A percentile compares a stretch with the other conserved stretches of the same genome.
Conservation (phyloP, 2,329 filamentous ascomycete species). For the Graphilbum fragrans region DNA sequence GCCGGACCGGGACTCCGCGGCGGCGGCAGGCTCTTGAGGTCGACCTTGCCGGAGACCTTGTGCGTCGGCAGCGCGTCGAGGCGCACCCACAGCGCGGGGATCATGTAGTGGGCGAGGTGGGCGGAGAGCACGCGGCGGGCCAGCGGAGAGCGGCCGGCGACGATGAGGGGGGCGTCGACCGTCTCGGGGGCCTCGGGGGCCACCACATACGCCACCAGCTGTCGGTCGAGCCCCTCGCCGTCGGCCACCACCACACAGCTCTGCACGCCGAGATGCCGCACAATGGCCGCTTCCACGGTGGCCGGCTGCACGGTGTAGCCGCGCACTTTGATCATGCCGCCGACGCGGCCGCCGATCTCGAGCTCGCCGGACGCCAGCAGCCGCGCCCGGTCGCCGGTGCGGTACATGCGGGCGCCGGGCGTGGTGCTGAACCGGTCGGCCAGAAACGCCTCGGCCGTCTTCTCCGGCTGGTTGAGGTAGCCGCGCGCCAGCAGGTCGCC, state of each 20-base stretch:
- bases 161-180: too few species aligned
- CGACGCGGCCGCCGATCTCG: constrained; percentile 65
- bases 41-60: constrained; percentile 67
- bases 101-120: constrained; percentile 72
- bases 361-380: constrained; percentile 55
- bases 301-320: constrained; percentile 69
- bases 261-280: constrained; percentile 56
- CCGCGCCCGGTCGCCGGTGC: constrained; percentile 59
- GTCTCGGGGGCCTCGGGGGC: constrained; percentile 48
- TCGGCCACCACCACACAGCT: constrained; percentile 62
- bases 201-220: constrained; percentile 67
- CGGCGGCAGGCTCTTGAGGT: constrained; percentile 55
- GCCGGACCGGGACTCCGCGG: constrained; percentile 28
- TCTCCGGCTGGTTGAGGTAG: constrained; percentile 70
- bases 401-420: constrained; percentile 57
- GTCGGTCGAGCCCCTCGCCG: constrained; percentile 63
- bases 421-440: constrained; percentile 47
- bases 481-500: constrained; percentile 62
- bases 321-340: constrained; percentile 70
- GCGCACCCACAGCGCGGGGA: constrained; percentile 66
- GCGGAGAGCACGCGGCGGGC: constrained; percentile 52
- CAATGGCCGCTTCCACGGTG: constrained; percentile 63
- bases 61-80: constrained; percentile 61
- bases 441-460: constrained; percentile 60
- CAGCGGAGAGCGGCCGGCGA: constrained; percentile 59